These are phyloP conservation scores for Bolboschoenus planiculmis DNA, from an alignment of 176 grass and related monocot species.

Conservation along the genomic window DNA sequence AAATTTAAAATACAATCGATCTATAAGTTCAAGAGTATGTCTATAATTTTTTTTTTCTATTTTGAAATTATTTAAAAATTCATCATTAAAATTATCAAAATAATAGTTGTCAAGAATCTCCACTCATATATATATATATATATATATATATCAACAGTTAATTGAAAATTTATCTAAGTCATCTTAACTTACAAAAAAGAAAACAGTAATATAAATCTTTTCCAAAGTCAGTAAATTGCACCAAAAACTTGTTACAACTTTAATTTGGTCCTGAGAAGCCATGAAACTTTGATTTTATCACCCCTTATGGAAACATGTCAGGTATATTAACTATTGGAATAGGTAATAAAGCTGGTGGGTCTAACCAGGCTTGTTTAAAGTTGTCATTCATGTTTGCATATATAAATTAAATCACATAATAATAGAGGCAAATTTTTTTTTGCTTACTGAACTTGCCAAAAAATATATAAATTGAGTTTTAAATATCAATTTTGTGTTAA, in stretches of 20 bases:
- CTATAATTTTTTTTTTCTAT: too few relatives aligned
- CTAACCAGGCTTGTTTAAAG: background rate
- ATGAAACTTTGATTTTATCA: background rate
- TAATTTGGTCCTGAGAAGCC: background rate
- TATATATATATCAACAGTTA: too few relatives aligned
- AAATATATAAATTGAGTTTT: background rate
- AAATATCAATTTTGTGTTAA: background rate
- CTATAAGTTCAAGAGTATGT: too few relatives aligned
- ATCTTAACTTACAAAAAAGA: background rate
- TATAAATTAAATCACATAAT: background rate
- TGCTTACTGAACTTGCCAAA: background rate
- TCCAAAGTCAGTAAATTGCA: background rate
- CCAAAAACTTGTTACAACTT: background rate
- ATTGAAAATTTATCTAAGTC: too few relatives aligned
- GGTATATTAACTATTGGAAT: background rate
- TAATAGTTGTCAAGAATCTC: too few relatives aligned
- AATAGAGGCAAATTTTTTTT: background rate
- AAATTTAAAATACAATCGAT: too few relatives aligned
- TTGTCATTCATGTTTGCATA: background rate
- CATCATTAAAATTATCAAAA: too few relatives aligned
- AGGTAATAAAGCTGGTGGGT: background rate
- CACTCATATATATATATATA: too few relatives aligned
- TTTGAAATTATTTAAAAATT: too few relatives aligned
- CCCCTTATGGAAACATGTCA: background rate
- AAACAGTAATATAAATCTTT: background rate